Conservation (phyloP, 225 moss, liverwort and hornwort species). For the Marchantia polymorpha region DNA sequence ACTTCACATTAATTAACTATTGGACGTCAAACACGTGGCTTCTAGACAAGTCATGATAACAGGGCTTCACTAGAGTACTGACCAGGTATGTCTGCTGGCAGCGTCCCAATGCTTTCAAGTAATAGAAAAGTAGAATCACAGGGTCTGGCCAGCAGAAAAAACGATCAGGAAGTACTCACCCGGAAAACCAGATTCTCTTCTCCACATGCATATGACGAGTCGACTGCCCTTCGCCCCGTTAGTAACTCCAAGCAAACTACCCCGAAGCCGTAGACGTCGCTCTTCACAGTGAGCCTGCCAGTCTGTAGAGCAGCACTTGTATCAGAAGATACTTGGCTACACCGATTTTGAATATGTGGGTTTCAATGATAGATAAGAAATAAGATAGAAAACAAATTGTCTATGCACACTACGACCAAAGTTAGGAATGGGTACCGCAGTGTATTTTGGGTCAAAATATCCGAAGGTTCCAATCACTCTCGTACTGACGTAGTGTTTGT, state of each 20-base stretch:
- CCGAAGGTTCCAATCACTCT: conserved; percentile 54
- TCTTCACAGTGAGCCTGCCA: conserved; percentile 47
- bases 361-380: no score
- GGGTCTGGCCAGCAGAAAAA: background rate
- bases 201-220: conserved; percentile 39
- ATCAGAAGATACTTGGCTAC: background rate
- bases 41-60: background rate
- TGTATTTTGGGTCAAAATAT: conserved; percentile 52
- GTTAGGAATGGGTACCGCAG: conserved; percentile 23
- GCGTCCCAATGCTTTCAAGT: background rate
- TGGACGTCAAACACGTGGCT: background rate
- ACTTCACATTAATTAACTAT: background rate
- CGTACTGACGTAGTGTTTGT: conserved; percentile 48
- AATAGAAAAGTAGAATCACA: background rate
- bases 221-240: conserved; percentile 47
- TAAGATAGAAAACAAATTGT: no score
- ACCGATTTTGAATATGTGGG: no score
- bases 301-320: conserved; percentile 17
- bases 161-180: conserved; percentile 2
- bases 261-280: conserved; percentile 52
- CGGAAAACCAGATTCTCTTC: conserved; percentile 41
- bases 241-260: conserved; percentile 49
- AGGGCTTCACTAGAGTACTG: background rate
- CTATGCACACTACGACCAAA: background rate
- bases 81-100: background rate